Conservation (phyloP, 768 basidiomycete genomes). For the Paxillus involutus region DNA sequence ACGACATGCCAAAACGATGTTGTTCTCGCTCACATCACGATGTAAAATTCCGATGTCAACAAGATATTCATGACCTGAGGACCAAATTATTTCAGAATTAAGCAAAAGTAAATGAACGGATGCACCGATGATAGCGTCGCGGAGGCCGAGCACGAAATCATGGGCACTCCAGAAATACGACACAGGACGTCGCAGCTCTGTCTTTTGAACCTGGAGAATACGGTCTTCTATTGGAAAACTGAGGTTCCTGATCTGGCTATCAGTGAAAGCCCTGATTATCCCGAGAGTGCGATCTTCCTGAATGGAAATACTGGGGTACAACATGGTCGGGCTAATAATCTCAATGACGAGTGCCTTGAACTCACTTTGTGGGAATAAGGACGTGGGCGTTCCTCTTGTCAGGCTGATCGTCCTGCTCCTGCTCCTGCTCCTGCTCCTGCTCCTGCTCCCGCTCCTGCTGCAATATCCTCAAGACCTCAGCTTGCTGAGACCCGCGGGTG, state of each 20-base stretch:
- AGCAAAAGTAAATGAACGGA: neutral
- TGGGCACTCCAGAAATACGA: conserved; percentile 4
- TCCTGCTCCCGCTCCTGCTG: too few relatives aligned
- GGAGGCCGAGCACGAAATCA: conserved; percentile 5
- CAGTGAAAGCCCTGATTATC: neutral
- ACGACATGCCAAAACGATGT: too few relatives aligned
- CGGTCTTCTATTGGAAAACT: conserved; percentile 1
- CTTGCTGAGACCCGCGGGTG: neutral
- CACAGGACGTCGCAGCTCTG: neutral
- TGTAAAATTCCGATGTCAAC: neutral
- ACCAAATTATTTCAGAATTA: neutral
- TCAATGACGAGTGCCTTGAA: neutral
- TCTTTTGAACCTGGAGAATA: neutral
- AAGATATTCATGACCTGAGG: neutral
- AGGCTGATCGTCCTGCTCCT: too few relatives aligned
- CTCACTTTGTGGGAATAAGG: neutral
- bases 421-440: too few relatives aligned
- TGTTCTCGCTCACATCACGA: neutral
- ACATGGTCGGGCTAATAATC: neutral
- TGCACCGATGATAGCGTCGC: neutral
- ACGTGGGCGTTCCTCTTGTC: neutral
- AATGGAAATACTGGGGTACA: neutral
- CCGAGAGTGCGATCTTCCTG: neutral
- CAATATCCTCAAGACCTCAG: neutral
- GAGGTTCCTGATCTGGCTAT: neutral